These are phyloP conservation scores for Canavalia gladiata DNA, from an alignment of 306 rosid species.

Conservation along the genomic window DNA sequence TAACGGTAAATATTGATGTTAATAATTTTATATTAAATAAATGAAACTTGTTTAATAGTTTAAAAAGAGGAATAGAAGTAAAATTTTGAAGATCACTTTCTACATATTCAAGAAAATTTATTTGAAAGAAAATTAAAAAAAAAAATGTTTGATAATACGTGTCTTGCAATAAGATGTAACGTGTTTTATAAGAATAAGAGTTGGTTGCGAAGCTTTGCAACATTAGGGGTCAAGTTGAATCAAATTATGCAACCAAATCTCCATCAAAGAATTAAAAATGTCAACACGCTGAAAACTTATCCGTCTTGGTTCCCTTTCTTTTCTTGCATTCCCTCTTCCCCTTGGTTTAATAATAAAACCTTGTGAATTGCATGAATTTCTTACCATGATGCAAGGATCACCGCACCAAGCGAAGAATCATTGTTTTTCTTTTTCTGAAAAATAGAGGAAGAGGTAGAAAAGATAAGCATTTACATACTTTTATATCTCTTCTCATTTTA, in stretches of 20 bases:
- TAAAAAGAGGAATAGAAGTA: too few species aligned
- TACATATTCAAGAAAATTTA: neutral
- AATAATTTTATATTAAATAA: too few species aligned
- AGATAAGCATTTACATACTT: slow-evolving; percentile 15
- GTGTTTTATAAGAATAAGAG: slow-evolving; percentile 32
- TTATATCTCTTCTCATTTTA: neutral
- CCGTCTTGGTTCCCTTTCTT: slow-evolving; percentile 38
- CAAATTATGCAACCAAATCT: slow-evolving; percentile 39
- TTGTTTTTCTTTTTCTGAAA: neutral
- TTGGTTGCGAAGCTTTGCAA: slow-evolving; percentile 36
- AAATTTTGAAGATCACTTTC: too few species aligned
- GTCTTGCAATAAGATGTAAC: slow-evolving; percentile 46
- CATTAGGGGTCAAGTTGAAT: slow-evolving; percentile 32
- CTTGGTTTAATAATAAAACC: slow-evolving; percentile 42
- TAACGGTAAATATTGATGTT: too few species aligned
- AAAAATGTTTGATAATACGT: slow-evolving; percentile 17
- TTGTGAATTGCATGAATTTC: slow-evolving; percentile 8
- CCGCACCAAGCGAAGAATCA: slow-evolving; percentile 20
- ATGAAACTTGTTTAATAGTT: neutral
- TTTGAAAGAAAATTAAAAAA: too few species aligned
- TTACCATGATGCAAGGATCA: neutral
- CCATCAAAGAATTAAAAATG: slow-evolving; percentile 10
- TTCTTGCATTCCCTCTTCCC: slow-evolving; percentile 47
- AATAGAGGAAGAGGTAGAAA: neutral
- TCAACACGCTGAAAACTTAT: slow-evolving; percentile 37